Conservation (phyloP, 306 rosid genomes). For the Prunus dulcis region DNA sequence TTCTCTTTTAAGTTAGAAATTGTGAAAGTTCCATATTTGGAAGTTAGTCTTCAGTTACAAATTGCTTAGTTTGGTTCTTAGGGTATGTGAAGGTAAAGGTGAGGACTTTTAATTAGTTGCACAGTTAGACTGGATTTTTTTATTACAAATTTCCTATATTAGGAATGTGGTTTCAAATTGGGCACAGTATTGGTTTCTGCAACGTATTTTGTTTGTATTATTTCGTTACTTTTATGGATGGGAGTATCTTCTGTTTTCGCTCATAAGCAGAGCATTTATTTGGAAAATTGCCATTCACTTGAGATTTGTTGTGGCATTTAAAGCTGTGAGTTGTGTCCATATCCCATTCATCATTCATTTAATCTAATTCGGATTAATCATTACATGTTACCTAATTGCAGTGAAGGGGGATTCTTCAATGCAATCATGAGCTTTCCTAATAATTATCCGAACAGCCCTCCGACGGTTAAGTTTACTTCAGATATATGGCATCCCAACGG, state of each 20-base stretch:
- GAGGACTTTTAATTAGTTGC: background rate
- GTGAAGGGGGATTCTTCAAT: conserved; percentile 97
- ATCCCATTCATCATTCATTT: background rate
- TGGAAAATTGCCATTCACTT: background rate
- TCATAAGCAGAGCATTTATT: background rate
- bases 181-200: background rate
- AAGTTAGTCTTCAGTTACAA: background rate
- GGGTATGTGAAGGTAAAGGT: background rate
- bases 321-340: background rate
- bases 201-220: conserved; percentile 1
- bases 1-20: background rate
- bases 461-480: conserved; percentile 79
- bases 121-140: background rate
- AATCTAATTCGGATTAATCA: conserved; percentile 15
- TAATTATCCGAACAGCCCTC: conserved; percentile 96
- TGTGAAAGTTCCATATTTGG: background rate
- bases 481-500: conserved; percentile 98
- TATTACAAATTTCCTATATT: background rate
- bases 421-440: conserved; percentile 93
- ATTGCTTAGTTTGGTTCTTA: background rate
- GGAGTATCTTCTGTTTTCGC: background rate
- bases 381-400: conserved; percentile 30
- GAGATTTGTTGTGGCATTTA: background rate
- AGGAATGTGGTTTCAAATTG: background rate
- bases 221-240: background rate